phyloP scores from a whole-genome alignment of 805 yeast genomes.

The Myxozyma kluyveri region DNA sequence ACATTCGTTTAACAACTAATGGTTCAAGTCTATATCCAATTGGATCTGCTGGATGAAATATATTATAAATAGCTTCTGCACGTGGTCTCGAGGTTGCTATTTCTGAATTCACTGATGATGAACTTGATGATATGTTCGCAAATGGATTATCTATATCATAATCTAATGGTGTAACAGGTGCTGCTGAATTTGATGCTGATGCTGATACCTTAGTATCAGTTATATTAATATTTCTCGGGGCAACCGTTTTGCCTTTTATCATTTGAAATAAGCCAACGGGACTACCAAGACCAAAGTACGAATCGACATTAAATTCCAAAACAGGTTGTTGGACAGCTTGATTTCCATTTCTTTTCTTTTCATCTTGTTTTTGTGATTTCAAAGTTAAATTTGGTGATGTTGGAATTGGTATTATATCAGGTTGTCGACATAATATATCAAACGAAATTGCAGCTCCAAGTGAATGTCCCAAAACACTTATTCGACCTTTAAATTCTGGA shows the following conservation, averaged over 20 bases:
- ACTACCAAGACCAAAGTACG: conserved; percentile 79
- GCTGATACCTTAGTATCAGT: not conserved
- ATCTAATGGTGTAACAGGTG: conserved; percentile 13
- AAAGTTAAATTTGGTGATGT: not conserved
- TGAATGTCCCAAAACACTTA: conserved; percentile 87
- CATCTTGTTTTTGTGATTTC: not conserved
- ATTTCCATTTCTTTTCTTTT: not conserved
- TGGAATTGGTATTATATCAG: conserved; percentile 22
- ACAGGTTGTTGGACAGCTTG: not conserved
- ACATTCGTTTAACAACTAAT: conserved; percentile 51
- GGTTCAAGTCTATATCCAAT: conserved; percentile 91
- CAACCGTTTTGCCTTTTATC: conserved; percentile 61
- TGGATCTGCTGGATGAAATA: conserved; percentile 90
- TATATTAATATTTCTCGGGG: conserved; percentile 23
- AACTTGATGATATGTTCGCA: not conserved
- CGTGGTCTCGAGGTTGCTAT: conserved; percentile 43
- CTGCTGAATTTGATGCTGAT: not conserved
- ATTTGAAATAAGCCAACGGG: conserved; percentile 86
- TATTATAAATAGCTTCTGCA: conserved; percentile 65
- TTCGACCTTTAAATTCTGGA: conserved; percentile 74
- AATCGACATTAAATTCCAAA: conserved; percentile 68
- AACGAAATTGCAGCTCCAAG: conserved; percentile 81
- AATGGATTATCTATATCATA: conserved; percentile 24
- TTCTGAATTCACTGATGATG: not conserved
- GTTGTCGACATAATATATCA: conserved; percentile 63